Evolutionary conservation across 2,329 filamentous ascomycete genomes (phyloP), one percentile per base, ranked within the genome.

Genomic region (Acarospora socialis): DNA sequence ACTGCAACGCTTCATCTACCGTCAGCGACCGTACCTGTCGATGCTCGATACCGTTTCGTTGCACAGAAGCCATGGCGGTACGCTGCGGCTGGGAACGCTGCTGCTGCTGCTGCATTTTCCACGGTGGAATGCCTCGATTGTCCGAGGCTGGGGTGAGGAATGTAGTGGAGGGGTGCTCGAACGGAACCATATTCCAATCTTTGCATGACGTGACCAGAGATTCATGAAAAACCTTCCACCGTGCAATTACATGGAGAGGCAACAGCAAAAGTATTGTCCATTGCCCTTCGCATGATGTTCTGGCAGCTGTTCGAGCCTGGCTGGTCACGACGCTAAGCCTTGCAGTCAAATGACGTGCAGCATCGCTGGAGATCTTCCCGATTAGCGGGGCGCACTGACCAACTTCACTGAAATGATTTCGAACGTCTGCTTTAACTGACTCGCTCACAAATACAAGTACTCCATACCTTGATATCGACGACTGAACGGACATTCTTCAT

Each of bases 401-500:
- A n/a, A n/a, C n/a, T n/a, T n/a, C n/a, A n/a, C n/a, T n/a, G n/a
- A n/a, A n/a, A n/a, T n/a, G n/a, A n/a, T n/a, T n/a, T n/a, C n/a
- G n/a, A 15, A 26, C 18, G n/a, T 27, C 16, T 6, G 8, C 12
- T 32, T 26, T 32, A 9, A 16, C 7, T 5, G 15, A n/a, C 9
- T 32, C 7, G 21, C 22, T 5, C 5, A 16, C 36, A 45, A 23
- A 2, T 28, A 7, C 23, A 9, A 8, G 8, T 14, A 14, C 25
- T 14, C 8, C 13, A 8, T 28, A 8, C 13, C 8, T 25, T 5
- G 27, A 43, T 15, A 43, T 16, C 21, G 18, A 37, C 25, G 5
- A 19, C 20, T 20, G 26, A 41, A 43, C 36, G n/a, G n/a, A n/a
- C n/a, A n/a, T n/a, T n/a, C n/a, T n/a, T n/a, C 35, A 94, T 94